These are phyloP conservation scores for Kodamaea hsintzibuensis DNA, from an alignment of 805 yeast species.

Conservation along the genomic window DNA sequence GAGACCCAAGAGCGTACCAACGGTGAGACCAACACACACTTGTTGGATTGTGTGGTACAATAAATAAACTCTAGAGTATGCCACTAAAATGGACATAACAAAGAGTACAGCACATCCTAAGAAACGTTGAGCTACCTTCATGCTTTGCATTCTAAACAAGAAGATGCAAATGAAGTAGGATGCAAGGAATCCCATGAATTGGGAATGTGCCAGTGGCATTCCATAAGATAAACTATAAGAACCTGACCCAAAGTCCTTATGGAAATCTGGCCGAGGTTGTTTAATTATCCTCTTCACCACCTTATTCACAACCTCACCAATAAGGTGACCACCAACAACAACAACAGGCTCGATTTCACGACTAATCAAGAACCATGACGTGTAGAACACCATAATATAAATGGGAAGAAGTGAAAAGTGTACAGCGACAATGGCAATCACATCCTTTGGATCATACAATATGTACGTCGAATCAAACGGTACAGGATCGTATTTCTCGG, in stretches of 20 bases:
- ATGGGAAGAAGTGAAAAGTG: conserved; percentile 81
- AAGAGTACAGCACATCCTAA: conserved; percentile 29
- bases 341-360: conserved; percentile 85
- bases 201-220: conserved; percentile 97
- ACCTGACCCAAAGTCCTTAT: conserved; percentile 45
- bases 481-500: conserved; percentile 26
- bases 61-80: conserved; percentile 72
- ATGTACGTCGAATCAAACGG: conserved; percentile 90
- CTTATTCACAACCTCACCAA: conserved; percentile 72
- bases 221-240: conserved; percentile 69
- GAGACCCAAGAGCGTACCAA: conserved; percentile 64
- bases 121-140: conserved; percentile 26
- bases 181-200: conserved; percentile 88
- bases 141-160: conserved; percentile 41
- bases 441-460: conserved; percentile 68
- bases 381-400: conserved; percentile 70
- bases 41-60: conserved; percentile 75
- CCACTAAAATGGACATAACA: conserved; percentile 44
- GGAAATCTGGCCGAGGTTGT: conserved; percentile 74
- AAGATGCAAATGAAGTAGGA: conserved; percentile 51
- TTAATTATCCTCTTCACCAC: conserved; percentile 61
- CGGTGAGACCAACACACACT: conserved; percentile 66
- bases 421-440: conserved; percentile 61
- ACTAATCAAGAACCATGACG: conserved; percentile 79
- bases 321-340: conserved; percentile 82